phyloP scores from a whole-genome alignment of 2,329 filamentous ascomycete species.

The Dactylellina cionopaga region DNA sequence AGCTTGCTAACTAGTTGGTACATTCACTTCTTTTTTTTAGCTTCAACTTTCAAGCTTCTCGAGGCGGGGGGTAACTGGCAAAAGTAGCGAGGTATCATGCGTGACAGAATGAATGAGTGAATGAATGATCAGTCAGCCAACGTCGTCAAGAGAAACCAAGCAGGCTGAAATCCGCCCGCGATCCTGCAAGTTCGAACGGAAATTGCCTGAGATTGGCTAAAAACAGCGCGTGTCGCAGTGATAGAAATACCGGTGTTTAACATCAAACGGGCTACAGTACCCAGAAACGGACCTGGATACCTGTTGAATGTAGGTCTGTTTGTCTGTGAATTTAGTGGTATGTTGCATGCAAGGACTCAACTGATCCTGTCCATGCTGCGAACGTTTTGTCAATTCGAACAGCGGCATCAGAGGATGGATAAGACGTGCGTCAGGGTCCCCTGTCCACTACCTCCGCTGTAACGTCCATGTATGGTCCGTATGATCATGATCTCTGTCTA shows the following conservation, averaged over 20 bases:
- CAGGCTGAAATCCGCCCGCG: conserved; percentile 20
- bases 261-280: conserved; percentile 35
- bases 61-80: conserved; percentile 5
- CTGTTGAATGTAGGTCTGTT: conserved; percentile 21
- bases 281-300: conserved; percentile 46
- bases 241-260: conserved; percentile 16
- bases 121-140: too few relatives aligned
- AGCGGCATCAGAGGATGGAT: conserved; percentile 11
- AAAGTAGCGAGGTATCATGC: conserved; percentile 34
- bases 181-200: conserved; percentile 34
- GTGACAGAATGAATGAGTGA: too few relatives aligned
- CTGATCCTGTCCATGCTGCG: conserved; percentile 41
- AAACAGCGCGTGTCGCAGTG: conserved; percentile 39
- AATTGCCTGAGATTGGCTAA: conserved; percentile 50
- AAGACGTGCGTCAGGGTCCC: conserved; percentile 16
- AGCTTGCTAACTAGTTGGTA: not conserved
- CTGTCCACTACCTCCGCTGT: too few relatives aligned
- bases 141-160: conserved; percentile 14
- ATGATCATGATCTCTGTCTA: conserved; percentile 48
- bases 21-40: too few relatives aligned
- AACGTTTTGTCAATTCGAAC: too few relatives aligned
- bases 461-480: too few relatives aligned
- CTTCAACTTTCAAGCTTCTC: too few relatives aligned
- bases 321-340: not conserved
- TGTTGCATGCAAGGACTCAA: conserved; percentile 46